Base-by-base conservation (phyloP, 805 yeast species). In the Pichia nakasei region DNA sequence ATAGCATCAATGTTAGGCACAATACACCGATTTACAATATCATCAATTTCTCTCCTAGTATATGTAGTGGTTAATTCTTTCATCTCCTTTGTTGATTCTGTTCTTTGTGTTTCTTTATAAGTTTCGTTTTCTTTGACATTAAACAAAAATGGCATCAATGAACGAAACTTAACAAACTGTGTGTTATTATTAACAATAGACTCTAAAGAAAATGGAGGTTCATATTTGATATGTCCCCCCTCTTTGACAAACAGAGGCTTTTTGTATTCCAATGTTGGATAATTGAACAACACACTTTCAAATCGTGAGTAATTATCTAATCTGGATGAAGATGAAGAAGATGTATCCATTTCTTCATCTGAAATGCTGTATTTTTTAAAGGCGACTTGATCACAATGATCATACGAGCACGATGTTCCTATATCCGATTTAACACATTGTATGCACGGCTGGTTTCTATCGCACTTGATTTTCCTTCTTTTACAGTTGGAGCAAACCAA, bases 401-500 rank as follows among this genome's bases (percentile, higher is more conserved):
- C 33, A 26, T 33, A 47, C 12, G 31, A 36, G 34, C 48, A 48
- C 7, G 21, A 13, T 8, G 15, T n/a, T 9, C 7, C 9, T 8
- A 41, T 21, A 3, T 35, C 35, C 1, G 56, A 48, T 38, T 53
- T 58, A 12, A 53, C 38, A 45, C 67, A 63, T 17, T 55, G 57
- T 9, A 54, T 44, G 40, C 67, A 63, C 0, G 66, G 66, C 11
- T 43, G 35, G 13, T 44, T 42, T 20, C 54, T 55, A 42, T 62
- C 65, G 50, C 67, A 63, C 36, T 53, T 57, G 19, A 58, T 50
- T 42, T 61, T 62, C 43, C 55, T 51, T 44, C 52, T 49, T 20
- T 53, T 48, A 42, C 65, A 62, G 35, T 69, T 51, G 9, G 47
- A 21, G 39, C 65, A 60, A 17, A 59, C 61, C 35, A 70, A 60